Evolutionary conservation across 306 rosid species (phyloP), one percentile per base, ranked within the genome.

Genomic region (Cucurbita moschata): DNA sequence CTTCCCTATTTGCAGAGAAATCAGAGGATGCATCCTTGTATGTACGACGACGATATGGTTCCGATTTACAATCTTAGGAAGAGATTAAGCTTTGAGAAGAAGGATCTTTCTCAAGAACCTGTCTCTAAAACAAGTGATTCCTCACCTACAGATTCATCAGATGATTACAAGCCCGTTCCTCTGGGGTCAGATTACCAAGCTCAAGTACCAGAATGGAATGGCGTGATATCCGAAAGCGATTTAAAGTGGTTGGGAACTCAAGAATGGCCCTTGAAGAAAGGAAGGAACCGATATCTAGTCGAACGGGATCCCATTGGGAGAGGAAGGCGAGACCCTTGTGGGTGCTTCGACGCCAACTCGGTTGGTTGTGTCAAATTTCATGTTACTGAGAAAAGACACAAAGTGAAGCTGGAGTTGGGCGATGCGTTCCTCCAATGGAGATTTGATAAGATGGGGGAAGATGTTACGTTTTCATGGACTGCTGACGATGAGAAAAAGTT

Each of bases 301-400:
- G 96, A 91, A 83, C 86, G 96, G 82, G 97, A 91, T 47, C 97
- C 96, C 73, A 89, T 95, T 26, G 99, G 97, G 73, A 95, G 70
- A 83, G 99, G 96, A 74, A 88, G 99, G 78, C 91, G 81, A 79
- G 94, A 84, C 61, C 79, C 77, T 7, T 94, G 99, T 61, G 96
- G 91, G 69, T 94, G 97, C 59, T 53, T 68, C 35, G 80, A 58
- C 39, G 71, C 81, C 16, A 87, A 86, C 51, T 91, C 96, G 39
- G 72, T 83, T 26, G 88, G 83, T 37, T 95, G 99, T 78, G 85
- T 85, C 66, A 78, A 81, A 82, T 89, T 95, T 75, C 99, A 95
- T 58, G 67, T 85, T 72, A 51, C 83, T 37, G 96, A 95, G 90
- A 91, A 83, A 88, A 84, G 88, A 75, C 54, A 65, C 43, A 88